phyloP scores from a whole-genome alignment of 164 flowering plant genomes.

The Berberis thunbergii region DNA sequence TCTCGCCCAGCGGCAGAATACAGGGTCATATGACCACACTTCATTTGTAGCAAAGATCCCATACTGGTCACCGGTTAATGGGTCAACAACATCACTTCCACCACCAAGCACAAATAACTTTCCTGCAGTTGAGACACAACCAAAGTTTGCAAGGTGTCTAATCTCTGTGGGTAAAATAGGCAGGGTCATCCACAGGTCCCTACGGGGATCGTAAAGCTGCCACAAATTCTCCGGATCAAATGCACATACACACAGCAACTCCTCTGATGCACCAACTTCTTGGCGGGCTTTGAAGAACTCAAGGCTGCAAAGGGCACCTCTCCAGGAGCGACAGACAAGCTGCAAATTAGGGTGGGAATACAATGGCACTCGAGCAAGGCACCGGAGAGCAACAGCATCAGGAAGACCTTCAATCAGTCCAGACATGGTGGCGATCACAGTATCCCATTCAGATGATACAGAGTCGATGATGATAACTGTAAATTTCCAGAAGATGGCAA shows the following conservation, averaged over 20 bases:
- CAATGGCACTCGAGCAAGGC: slow-evolving; percentile 89
- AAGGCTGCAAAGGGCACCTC: slow-evolving; percentile 52
- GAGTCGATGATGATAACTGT: background rate
- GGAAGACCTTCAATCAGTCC: slow-evolving; percentile 92
- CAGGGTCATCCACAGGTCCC: slow-evolving; percentile 79
- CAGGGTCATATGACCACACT: slow-evolving; percentile 85
- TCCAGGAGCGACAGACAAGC: slow-evolving; percentile 87
- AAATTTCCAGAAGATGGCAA: background rate
- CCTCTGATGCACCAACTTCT: slow-evolving; percentile 69
- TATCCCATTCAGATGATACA: slow-evolving; percentile 10
- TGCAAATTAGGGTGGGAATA: slow-evolving; percentile 56
- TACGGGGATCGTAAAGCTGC: slow-evolving; percentile 82
- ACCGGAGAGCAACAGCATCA: slow-evolving; percentile 80
- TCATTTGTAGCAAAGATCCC: slow-evolving; percentile 89
- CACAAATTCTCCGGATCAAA: slow-evolving; percentile 85
- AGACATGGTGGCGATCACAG: slow-evolving; percentile 40
- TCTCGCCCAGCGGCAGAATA: slow-evolving; percentile 47
- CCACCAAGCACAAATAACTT: slow-evolving; percentile 91
- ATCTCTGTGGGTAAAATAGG: slow-evolving; percentile 79
- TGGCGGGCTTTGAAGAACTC: slow-evolving; percentile 64
- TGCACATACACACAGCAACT: slow-evolving; percentile 66
- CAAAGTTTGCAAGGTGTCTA: slow-evolving; percentile 77
- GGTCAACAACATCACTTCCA: slow-evolving; percentile 91
- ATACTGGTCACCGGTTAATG: slow-evolving; percentile 84
- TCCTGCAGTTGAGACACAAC: slow-evolving; percentile 63